Conservation (phyloP, 768 basidiomycete species). For the Kwoniella botswanensis region DNA sequence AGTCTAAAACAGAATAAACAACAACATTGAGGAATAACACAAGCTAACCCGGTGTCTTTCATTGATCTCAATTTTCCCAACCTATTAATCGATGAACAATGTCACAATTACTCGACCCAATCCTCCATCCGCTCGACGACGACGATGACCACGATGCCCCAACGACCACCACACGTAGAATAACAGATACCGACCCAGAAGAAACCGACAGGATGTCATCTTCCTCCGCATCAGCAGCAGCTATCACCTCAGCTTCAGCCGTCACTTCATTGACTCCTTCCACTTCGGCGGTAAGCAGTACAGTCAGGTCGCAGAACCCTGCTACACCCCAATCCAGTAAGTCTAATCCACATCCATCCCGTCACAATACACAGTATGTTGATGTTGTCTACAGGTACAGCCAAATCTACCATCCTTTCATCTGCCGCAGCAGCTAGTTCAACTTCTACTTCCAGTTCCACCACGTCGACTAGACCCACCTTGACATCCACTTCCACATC, state of each 20-base stretch:
- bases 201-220: background rate
- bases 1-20: background rate
- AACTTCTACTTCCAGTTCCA: slow-evolving; percentile 21
- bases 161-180: slow-evolving; percentile 1
- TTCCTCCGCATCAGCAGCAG: background rate
- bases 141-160: slow-evolving; percentile 1
- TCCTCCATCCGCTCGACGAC: slow-evolving; percentile 7
- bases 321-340: slow-evolving; percentile 26
- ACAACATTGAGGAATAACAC: background rate
- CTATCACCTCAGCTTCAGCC: slow-evolving; percentile 18
- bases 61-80: background rate
- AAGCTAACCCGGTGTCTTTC: slow-evolving; percentile 7
- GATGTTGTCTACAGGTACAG: background rate
- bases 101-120: slow-evolving; percentile 10
- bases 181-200: slow-evolving; percentile 4
- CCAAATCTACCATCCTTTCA: slow-evolving; percentile 4
- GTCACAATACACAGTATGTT: background rate
- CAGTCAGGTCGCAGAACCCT: slow-evolving; percentile 15
- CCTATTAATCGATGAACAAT: background rate
- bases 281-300: background rate
- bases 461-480: slow-evolving; percentile 12
- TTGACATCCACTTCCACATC: slow-evolving; percentile 18
- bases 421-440: slow-evolving; percentile 23
- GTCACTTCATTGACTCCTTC: background rate
- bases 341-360: background rate